Evolutionary conservation across 441 rosid genomes (phyloP), one percentile per base, ranked within the genome.

Genomic region (Dalechampia spathulata): DNA sequence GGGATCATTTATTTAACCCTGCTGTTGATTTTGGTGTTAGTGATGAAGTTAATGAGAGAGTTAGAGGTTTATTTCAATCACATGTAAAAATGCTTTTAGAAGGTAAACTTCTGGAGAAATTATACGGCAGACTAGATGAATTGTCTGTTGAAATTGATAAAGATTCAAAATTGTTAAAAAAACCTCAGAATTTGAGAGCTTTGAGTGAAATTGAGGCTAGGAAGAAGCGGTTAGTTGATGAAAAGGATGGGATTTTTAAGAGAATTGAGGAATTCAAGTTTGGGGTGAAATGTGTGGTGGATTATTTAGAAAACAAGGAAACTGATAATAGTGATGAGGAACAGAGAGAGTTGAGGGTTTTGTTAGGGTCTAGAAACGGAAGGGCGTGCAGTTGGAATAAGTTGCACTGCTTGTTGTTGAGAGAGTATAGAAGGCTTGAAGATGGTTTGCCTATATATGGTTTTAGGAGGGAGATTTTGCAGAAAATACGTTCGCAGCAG

Each of bases 401-500:
- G 38, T 38, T 59, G 13, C 64, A 59, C 30, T 38, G 6, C 45
- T 13, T 65, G 30, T 7, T 65, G 22, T 39, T 45, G 49, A 65
- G 61, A 37, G 70, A 65, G 30, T 47, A 39, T 65, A 52, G 48
- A 26, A 34, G 70, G 44, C 30, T 59, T 14, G 70, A 59, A 30
- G 38, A 53, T 48, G 56, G 64, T 36, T 53, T 65, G 26, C 65
- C 70, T 2, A 59, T 65, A 8, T 65, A 59, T 19, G 61, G 64
- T 6, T 65, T 28, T 47, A 53, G 70, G 50, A 65, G 56, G 63
- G 64, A 65, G 55, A 59, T 59, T 65, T 54, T 60, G 61, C 39
- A 49, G 53, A 20, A 43, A 42, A 30, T 60, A 40, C 36, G 34
- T 54, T 54, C 12, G 9, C 70, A 59, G 14, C 61, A 60, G 61